Percentiles rank a stretch among this genome's conserved stretches.
These are phyloP conservation scores for Prunus padus DNA, from an alignment of 306 rosid species.

Conservation along the genomic window DNA sequence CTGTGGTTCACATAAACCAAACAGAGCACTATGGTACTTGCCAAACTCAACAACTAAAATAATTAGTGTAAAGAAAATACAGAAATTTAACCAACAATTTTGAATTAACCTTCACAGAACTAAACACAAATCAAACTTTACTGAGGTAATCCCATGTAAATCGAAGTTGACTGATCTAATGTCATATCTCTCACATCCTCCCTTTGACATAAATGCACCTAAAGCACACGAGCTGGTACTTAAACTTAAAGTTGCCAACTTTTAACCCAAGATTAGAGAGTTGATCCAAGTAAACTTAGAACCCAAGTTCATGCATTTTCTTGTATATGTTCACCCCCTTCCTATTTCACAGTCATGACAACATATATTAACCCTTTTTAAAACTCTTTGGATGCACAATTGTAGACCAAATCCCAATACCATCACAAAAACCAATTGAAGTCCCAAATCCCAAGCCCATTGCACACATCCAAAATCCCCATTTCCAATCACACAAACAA, in stretches of 20 bases:
- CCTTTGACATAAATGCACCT: not conserved
- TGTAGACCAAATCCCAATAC: not conserved
- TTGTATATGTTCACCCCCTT: not conserved
- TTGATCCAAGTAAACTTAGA: not conserved
- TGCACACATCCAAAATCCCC: not conserved
- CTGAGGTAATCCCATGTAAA: not conserved
- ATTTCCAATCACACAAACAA: not conserved
- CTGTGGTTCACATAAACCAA: slow-evolving; percentile 4
- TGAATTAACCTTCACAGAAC: not conserved
- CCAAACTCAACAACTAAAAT: not conserved
- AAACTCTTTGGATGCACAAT: not conserved
- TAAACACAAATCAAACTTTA: not conserved
- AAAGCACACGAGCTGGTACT: not conserved
- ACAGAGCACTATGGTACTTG: not conserved
- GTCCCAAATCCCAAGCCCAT: not conserved
- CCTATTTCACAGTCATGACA: too few relatives aligned
- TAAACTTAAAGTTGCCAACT: not conserved
- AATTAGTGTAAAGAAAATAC: not conserved
- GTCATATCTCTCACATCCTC: not conserved
- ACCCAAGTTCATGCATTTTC: not conserved
- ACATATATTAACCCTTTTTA: too few relatives aligned
- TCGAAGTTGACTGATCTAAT: not conserved
- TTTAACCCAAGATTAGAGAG: not conserved
- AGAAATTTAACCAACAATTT: not conserved
- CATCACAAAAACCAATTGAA: not conserved